Evolutionary conservation across 2,329 filamentous ascomycete species (phyloP), one percentile per base, ranked within the genome.

Genomic region (Colletotrichum lentis): DNA sequence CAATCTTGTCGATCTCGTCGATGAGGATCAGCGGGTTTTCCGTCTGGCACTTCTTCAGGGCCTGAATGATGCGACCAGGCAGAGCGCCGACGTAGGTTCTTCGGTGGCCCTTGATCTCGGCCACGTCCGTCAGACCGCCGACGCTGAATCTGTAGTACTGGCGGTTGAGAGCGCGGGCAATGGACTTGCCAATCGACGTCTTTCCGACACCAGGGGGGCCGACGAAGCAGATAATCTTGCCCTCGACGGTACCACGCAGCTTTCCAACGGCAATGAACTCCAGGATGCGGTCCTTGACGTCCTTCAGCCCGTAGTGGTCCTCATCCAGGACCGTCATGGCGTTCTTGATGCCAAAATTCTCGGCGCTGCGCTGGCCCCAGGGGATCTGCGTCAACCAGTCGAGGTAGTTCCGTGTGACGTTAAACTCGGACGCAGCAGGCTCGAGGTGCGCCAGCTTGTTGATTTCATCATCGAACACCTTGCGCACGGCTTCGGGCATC

Each of bases 101-200:
- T 74, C 96, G 88, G 78, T 99, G 96, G 58, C 96, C 96, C 83
- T 99, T 99, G 84, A 99, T 98, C 78, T 99, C 96, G 20, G 96
- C 96, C 71, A 99, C 96, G 80, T 99, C 96, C 4, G 95, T 97
- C 72, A 99, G 85, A 73, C 96, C 96, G 76, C 96, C 96, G 10
- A 99, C 96, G 76, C 94, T 97, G 85, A 99, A 99, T 73, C 96
- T 89, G 83, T 99, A 99, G 83, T 99, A 99, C 76, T 99, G 91
- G 67, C 96, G 87, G 80, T 97, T 97, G 66, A 99, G 83, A 35
- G 96, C 96, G 63, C 95, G 88, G 18, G 96, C 96, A 74, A 99
- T 97, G 0, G 94, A 98, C 79, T 99, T 99, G 77, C 96, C 96
- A 73, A 99, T 99, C 79, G 94, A 97, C 3, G 96, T 99, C 84